phyloP scores from a whole-genome alignment of 306 rosid species.

The Amphicarpaea edgeworthii region DNA sequence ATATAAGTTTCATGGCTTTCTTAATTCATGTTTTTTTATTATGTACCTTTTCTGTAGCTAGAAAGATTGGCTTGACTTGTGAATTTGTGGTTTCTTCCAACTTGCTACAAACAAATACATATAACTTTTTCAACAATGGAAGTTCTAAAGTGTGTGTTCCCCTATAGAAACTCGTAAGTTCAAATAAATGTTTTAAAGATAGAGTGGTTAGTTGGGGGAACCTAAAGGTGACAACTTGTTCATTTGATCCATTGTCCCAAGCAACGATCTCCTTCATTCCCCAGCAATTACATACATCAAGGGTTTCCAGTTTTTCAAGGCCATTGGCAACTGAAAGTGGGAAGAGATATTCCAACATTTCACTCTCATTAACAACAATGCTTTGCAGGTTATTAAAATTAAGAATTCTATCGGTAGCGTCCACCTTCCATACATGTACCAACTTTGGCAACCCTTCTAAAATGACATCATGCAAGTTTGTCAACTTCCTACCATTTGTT shows the following conservation, averaged over 20 bases:
- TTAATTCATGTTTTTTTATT: not conserved
- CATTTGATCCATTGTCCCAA: not conserved
- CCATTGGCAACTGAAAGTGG: conserved; percentile 39
- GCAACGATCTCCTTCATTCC: conserved; percentile 39
- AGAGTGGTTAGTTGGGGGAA: not conserved
- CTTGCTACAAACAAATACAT: not conserved
- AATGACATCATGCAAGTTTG: not conserved
- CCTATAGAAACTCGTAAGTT: not conserved
- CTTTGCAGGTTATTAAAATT: not conserved
- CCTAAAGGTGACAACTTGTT: not conserved
- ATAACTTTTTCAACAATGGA: conserved; percentile 4
- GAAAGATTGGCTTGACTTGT: conserved; percentile 10
- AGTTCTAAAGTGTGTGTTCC: conserved; percentile 16
- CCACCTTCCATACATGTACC: conserved; percentile 40
- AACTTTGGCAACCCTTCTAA: not conserved
- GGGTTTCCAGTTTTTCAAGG: not conserved
- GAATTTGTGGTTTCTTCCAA: conserved; percentile 6
- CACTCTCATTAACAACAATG: not conserved
- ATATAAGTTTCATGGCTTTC: too few species aligned
- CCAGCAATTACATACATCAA: rapidly evolving
- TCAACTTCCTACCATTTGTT: not conserved
- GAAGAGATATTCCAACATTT: conserved; percentile 18
- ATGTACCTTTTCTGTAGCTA: conserved; percentile 22
- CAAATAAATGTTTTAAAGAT: not conserved
- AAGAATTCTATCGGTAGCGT: not conserved